Evolutionary conservation across 2,329 filamentous ascomycete genomes (phyloP), one percentile per base, ranked within the genome.

Genomic region (Calonectria ilicicola): DNA sequence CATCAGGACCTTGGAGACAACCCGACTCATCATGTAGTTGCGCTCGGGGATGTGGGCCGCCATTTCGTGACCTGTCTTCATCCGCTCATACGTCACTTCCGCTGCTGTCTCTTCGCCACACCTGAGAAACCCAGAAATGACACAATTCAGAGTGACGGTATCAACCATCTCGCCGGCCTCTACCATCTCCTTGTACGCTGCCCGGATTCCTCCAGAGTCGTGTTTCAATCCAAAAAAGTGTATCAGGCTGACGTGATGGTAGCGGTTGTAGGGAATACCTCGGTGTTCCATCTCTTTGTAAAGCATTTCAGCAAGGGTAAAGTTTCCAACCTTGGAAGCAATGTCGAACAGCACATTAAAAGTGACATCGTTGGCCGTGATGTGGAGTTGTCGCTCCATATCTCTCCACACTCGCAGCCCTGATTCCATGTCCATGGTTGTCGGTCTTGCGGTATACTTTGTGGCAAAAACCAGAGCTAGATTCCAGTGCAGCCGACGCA

Each of bases 321-420:
- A 98, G 80, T 97, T 97, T 46, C 94, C 94, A 0, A 95, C 92
- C 82, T 97, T 97, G 77, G 95, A 91, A 1, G 97, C 95, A 14
- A 95, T 90, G 80, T 98, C 94, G 78, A 98, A 98, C 15, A 99
- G 89, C 58, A 98, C 93, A 81, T 97, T 98, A 84, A 99, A 97
- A 0, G 96, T 98, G n/a, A 95, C 93, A 62, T 91, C 88, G 77
- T 93, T 94, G 42, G 90, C 92, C 76, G 86, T 85, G 17, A 95
- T 83, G 1, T 90, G 89, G 2, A 92, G 92, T 5, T 91, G 85
- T 58, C 90, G 88, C 83, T 99, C 97, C 95, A 98, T 98, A 78
- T 97, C 92, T 75, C 91, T 92, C 96, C 96, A 99, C 27, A 97
- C 84, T 60, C 91, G 89, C 56, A 99, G 86, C 0, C 94, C 92